Conservation (phyloP, 1,284 basidiomycete genomes). For the Lignosus rhinocerotis region DNA sequence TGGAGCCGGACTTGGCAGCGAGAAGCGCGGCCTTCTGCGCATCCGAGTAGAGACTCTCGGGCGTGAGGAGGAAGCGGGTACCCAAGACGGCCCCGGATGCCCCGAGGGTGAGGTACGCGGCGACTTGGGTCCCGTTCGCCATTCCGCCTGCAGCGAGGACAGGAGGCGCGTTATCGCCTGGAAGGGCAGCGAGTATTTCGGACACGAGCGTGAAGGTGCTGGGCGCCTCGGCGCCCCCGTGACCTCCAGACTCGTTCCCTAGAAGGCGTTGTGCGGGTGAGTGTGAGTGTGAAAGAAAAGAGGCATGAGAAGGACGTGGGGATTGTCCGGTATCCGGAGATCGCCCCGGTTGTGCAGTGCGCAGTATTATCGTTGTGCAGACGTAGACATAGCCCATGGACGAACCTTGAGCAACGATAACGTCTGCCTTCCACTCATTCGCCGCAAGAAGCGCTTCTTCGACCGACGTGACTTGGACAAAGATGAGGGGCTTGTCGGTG, state of each 20-base stretch:
- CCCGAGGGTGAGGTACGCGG: conserved; percentile 64
- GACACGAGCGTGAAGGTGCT: conserved; percentile 61
- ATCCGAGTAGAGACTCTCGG: conserved; percentile 61
- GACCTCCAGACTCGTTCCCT: conserved; percentile 79
- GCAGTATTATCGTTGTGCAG: neutral
- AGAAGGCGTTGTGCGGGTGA: conserved; percentile 11
- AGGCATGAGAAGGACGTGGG: neutral
- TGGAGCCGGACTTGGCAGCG: conserved; percentile 46
- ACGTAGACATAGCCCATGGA: conserved; percentile 5
- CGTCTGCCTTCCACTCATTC: conserved; percentile 65
- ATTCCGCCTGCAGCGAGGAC: conserved; percentile 63
- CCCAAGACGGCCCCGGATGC: conserved; percentile 67
- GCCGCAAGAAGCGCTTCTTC: conserved; percentile 57
- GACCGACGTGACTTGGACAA: conserved; percentile 61
- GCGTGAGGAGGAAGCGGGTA: conserved; percentile 70
- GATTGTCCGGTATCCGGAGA: conserved; percentile 10
- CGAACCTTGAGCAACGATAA: conserved; percentile 75
- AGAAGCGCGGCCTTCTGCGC: conserved; percentile 58
- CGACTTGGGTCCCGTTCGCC: conserved; percentile 59
- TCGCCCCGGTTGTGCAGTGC: conserved; percentile 5
- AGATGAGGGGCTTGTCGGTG: conserved; percentile 51
- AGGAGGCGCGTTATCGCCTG: conserved; percentile 43
- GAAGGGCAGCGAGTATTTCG: conserved; percentile 48
- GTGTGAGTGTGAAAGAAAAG: neutral
- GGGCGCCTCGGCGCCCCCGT: conserved; percentile 57